Conservation (phyloP, 108 stramenopile species). For the Poteriospumella lacustris region DNA sequence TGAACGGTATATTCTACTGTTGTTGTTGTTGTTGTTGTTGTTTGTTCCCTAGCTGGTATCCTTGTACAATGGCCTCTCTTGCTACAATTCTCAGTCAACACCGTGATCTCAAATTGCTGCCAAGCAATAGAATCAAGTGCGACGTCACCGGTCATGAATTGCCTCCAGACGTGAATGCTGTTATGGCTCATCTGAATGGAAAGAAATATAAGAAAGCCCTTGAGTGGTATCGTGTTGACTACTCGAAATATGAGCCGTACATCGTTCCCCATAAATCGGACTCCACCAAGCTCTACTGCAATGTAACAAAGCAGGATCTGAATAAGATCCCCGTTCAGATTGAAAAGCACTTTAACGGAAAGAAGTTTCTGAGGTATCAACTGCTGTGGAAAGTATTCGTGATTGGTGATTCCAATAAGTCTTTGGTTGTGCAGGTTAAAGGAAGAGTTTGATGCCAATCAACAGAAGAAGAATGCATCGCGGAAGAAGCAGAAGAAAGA, state of each 20-base stretch:
- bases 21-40: no score
- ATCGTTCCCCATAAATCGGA: constrained; percentile 37
- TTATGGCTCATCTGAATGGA: constrained; percentile 38
- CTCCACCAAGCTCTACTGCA: constrained; percentile 31
- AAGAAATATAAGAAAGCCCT: constrained; percentile 43
- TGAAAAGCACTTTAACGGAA: constrained; percentile 31
- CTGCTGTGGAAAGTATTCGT: no score
- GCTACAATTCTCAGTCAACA: background rate
- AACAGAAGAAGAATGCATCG: background rate
- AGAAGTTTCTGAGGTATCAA: constrained; percentile 2
- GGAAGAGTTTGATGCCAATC: no score
- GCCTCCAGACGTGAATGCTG: constrained; percentile 29
- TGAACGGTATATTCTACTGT: no score
- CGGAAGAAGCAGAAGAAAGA: background rate
- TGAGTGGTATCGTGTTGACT: constrained; percentile 45
- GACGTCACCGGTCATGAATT: constrained; percentile 36
- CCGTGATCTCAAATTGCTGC: background rate
- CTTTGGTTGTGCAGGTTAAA: no score
- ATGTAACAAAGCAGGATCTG: constrained; percentile 21
- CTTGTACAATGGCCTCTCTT: no score
- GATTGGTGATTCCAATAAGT: no score
- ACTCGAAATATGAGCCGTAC: constrained; percentile 47
- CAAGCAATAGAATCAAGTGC: constrained; percentile 23
- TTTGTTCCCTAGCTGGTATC: no score
- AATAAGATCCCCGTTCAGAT: constrained; percentile 31